Evolutionary conservation across 257 asterid species (phyloP).

Genomic region (Solanum phureja): DNA sequence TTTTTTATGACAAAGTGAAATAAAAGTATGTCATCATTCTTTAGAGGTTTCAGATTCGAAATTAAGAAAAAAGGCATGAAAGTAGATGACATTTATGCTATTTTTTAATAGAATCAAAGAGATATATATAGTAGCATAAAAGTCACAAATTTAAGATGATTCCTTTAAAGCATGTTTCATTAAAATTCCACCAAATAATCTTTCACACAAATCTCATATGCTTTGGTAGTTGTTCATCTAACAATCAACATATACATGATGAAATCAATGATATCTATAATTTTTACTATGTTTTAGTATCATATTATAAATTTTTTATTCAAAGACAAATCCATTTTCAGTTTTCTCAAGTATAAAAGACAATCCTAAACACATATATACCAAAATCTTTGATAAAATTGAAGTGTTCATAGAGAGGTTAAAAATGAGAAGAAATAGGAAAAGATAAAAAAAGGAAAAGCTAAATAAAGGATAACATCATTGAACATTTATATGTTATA

Average conservation of each 20-base stretch:
- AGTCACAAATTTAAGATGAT: not conserved
- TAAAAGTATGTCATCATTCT: too few relatives aligned
- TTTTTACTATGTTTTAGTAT: too few relatives aligned
- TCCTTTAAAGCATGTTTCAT: not conserved
- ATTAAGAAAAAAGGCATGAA: too few relatives aligned
- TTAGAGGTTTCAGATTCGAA: not conserved
- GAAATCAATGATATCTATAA: not conserved
- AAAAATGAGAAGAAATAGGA: not conserved
- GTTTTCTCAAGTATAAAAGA: not conserved
- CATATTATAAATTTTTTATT: not conserved
- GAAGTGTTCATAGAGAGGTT: not conserved
- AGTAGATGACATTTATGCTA: not conserved
- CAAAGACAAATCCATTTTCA: not conserved
- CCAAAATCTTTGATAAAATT: not conserved
- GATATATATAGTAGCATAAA: not conserved
- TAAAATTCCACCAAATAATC: not conserved
- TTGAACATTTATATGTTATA: not conserved
- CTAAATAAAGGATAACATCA: not conserved
- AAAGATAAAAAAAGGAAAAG: not conserved
- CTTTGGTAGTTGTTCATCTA: not conserved
- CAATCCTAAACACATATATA: not conserved
- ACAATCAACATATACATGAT: not conserved
- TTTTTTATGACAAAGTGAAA: too few relatives aligned
- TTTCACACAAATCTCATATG: not conserved
- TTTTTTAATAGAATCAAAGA: too few relatives aligned